Conservation (phyloP, 495 filamentous ascomycete species). For the Lichenothelia convexa region DNA sequence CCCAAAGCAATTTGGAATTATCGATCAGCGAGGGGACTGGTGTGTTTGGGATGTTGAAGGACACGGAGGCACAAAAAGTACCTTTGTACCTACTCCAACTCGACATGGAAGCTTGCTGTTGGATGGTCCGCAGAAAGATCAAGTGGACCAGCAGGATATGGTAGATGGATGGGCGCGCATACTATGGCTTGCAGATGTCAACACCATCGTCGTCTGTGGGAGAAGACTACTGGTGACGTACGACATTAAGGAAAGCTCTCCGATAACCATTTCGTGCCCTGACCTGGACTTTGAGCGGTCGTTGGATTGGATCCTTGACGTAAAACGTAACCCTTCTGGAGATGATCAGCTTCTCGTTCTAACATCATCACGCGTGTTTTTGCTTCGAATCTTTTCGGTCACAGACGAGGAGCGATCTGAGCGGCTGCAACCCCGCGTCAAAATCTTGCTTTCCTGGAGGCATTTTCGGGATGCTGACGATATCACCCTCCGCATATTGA, state of each 20-base stretch:
- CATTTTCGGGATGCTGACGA: slow-evolving; percentile 27
- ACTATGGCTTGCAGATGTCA: slow-evolving; percentile 17
- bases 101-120: not conserved
- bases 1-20: slow-evolving; percentile 46
- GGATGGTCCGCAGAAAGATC: not conserved
- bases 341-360: slow-evolving; percentile 15
- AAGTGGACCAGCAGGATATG: not conserved
- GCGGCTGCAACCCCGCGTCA: slow-evolving; percentile 10
- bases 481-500: slow-evolving; percentile 3
- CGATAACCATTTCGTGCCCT: slow-evolving; percentile 6
- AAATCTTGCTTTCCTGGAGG: slow-evolving; percentile 21
- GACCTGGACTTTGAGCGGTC: slow-evolving; percentile 6
- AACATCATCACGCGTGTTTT: slow-evolving; percentile 15
- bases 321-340: slow-evolving; percentile 11
- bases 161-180: slow-evolving; percentile 24
- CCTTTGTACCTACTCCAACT: not conserved
- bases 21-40: slow-evolving; percentile 61
- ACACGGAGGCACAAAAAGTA: slow-evolving; percentile 6
- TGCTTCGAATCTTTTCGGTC: slow-evolving; percentile 8
- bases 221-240: slow-evolving; percentile 13
- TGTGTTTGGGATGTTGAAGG: slow-evolving; percentile 51
- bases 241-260: slow-evolving; percentile 7
- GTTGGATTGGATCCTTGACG: slow-evolving; percentile 18
- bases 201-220: slow-evolving; percentile 18
- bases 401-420: slow-evolving; percentile 6